Evolutionary conservation across 78 protist genomes (phyloP).

Genomic region (Blattamonas nauphoetae): DNA sequence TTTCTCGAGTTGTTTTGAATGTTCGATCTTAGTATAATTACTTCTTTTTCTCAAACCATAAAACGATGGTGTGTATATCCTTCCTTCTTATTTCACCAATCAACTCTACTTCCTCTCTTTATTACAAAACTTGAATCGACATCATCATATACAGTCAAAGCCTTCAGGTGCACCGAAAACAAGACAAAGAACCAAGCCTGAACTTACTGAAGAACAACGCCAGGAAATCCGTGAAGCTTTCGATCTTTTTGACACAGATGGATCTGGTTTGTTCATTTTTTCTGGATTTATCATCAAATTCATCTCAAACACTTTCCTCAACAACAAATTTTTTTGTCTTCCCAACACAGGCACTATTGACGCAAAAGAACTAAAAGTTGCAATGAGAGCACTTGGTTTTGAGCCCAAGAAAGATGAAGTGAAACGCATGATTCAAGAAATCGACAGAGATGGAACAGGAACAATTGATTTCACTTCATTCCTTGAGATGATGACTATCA

Average conservation of each 20-base stretch:
- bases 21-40: too few species aligned
- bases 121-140: too few species aligned
- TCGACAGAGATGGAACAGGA: constrained; percentile 69
- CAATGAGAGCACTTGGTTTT: constrained; percentile 44
- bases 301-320: not conserved
- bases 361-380: constrained; percentile 42
- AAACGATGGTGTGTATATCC: too few species aligned
- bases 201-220: constrained; percentile 51
- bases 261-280: constrained; percentile 30
- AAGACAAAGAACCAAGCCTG: constrained; percentile 1
- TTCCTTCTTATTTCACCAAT: too few species aligned
- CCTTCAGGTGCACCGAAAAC: not conserved
- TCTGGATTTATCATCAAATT: not conserved
- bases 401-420: constrained; percentile 65
- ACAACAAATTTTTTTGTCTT: constrained; percentile 3
- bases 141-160: too few species aligned
- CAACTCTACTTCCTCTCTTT: too few species aligned
- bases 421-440: constrained; percentile 59
- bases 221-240: constrained; percentile 61
- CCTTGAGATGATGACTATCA: constrained; percentile 74
- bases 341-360: constrained; percentile 9
- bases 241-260: constrained; percentile 54
- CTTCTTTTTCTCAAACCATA: too few species aligned
- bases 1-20: too few species aligned
- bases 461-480: constrained; percentile 70